These are phyloP conservation scores for Phytophthora tubulina DNA, from an alignment of 352 stramenopile genomes.

Conservation along the genomic window DNA sequence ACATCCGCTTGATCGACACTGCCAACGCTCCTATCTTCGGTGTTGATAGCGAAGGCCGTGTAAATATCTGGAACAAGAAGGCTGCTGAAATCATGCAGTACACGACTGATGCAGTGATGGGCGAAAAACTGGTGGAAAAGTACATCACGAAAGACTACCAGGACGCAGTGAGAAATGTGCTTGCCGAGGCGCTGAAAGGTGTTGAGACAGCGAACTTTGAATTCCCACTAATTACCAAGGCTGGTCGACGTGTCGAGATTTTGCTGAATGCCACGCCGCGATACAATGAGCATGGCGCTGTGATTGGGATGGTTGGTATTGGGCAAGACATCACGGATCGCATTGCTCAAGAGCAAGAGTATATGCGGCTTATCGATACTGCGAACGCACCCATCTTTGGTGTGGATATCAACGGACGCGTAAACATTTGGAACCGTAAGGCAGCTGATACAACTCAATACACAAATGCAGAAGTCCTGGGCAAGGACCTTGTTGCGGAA, in stretches of 20 bases:
- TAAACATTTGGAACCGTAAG: slow-evolving; percentile 31
- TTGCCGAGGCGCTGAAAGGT: slow-evolving; percentile 22
- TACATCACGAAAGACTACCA: slow-evolving; percentile 70
- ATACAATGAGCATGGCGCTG: slow-evolving; percentile 35
- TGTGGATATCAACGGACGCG: slow-evolving; percentile 16
- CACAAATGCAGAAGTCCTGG: slow-evolving; percentile 50
- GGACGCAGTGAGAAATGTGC: slow-evolving; percentile 36
- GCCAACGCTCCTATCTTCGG: slow-evolving; percentile 66
- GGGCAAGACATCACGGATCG: no score
- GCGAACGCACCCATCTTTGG: slow-evolving; percentile 18
- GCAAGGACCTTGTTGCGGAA: slow-evolving; percentile 35
- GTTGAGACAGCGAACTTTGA: slow-evolving; percentile 8
- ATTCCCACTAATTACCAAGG: neutral
- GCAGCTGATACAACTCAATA: slow-evolving; percentile 54
- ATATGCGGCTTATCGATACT: slow-evolving; percentile 41
- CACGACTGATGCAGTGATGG: slow-evolving; percentile 80
- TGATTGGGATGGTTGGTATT: slow-evolving; percentile 9
- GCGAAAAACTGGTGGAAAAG: slow-evolving; percentile 67
- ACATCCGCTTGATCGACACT: slow-evolving; percentile 44
- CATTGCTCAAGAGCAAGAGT: no score
- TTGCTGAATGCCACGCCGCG: slow-evolving; percentile 14
- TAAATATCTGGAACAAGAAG: slow-evolving; percentile 92
- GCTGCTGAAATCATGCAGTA: slow-evolving; percentile 86
- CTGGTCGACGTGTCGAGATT: slow-evolving; percentile 13
- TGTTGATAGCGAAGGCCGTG: slow-evolving; percentile 64